phyloP scores from a whole-genome alignment of 129 eudicot genomes.

The Heracleum sosnowskyi region DNA sequence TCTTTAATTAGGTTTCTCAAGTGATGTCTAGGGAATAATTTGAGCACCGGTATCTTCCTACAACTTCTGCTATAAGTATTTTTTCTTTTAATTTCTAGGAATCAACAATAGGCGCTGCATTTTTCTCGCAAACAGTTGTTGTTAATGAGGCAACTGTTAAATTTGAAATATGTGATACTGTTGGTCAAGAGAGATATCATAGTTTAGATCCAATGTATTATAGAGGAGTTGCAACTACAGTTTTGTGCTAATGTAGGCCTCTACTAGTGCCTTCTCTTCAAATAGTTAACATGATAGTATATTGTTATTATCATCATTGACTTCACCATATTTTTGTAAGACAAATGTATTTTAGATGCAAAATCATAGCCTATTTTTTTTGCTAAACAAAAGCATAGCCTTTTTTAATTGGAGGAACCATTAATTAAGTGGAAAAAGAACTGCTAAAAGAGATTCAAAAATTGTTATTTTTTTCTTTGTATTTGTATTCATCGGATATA shows the following conservation, averaged over 20 bases:
- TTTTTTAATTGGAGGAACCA: background rate
- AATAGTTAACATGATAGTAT: background rate
- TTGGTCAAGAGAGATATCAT: constrained; percentile 54
- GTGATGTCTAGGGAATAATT: background rate
- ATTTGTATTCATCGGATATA: background rate
- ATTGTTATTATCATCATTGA: background rate
- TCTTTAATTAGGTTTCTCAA: background rate
- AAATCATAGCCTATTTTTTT: too few species aligned
- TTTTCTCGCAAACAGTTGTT: constrained; percentile 39
- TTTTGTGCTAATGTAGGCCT: constrained; percentile 26
- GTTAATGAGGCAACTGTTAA: constrained; percentile 35
- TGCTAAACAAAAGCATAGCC: too few species aligned
- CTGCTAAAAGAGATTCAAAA: background rate
- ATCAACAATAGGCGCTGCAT: constrained; percentile 53
- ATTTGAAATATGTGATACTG: constrained; percentile 51
- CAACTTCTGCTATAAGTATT: background rate
- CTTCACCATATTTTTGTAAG: background rate
- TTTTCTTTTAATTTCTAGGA: constrained; percentile 21
- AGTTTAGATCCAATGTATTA: constrained; percentile 53
- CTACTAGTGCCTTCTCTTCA: background rate
- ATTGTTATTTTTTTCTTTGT: background rate
- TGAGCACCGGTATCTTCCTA: background rate
- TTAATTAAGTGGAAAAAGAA: background rate
- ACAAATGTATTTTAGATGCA: background rate
- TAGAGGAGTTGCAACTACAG: constrained; percentile 42